phyloP scores from a whole-genome alignment of 148 eudicot species.

The Drosera capensis region DNA sequence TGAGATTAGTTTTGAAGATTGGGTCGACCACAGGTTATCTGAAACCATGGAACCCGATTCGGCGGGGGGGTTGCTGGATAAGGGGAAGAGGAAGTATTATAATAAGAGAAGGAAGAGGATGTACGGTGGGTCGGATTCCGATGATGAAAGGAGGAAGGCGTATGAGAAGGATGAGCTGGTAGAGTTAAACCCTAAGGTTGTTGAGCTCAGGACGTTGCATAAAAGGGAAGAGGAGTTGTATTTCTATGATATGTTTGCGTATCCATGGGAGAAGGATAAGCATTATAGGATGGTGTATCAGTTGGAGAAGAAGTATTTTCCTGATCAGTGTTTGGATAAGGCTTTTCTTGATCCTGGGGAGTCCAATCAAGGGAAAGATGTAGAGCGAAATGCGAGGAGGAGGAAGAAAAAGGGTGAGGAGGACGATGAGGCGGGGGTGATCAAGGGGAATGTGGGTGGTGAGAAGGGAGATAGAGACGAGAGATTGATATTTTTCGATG shows the following conservation, averaged over 20 bases:
- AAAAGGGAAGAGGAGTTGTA: slow-evolving; percentile 81
- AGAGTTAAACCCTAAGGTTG: slow-evolving; percentile 83
- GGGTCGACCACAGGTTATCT: slow-evolving; percentile 58
- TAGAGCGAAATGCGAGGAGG: slow-evolving; percentile 6
- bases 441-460: slow-evolving; percentile 9
- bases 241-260: slow-evolving; percentile 73
- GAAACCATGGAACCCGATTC: too few species aligned
- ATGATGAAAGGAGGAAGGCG: slow-evolving; percentile 35
- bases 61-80: slow-evolving; percentile 30
- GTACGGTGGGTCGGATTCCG: slow-evolving; percentile 89
- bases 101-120: slow-evolving; percentile 66
- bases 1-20: slow-evolving; percentile 52
- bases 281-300: slow-evolving; percentile 98
- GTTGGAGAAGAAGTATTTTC: slow-evolving; percentile 94
- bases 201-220: slow-evolving; percentile 65
- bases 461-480: slow-evolving; percentile 21
- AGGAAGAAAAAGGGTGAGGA: slow-evolving; percentile 6
- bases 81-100: slow-evolving; percentile 66
- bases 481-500: slow-evolving; percentile 73
- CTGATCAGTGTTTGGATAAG: slow-evolving; percentile 84
- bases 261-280: slow-evolving; percentile 95
- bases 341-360: slow-evolving; percentile 78
- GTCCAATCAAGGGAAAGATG: slow-evolving; percentile 11
- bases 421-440: too few species aligned
- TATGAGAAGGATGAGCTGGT: slow-evolving; percentile 31